Conservation (phyloP, 495 filamentous ascomycete genomes). For the Penicillium riverlandense region DNA sequence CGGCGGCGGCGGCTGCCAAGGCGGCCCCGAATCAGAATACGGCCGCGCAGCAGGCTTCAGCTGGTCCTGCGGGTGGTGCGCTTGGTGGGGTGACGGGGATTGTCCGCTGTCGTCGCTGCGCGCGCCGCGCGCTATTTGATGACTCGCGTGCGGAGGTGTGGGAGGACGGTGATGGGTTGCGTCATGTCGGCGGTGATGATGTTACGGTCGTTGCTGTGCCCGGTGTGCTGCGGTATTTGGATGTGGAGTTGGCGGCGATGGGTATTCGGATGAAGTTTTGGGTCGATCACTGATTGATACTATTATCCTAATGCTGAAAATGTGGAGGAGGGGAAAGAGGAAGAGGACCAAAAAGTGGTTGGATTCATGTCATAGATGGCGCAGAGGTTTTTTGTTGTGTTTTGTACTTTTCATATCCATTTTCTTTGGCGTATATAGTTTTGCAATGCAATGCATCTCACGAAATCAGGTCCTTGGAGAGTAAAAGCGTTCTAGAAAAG, state of each 20-base stretch:
- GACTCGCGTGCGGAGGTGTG: constrained; percentile 66
- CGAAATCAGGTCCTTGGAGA: too few species aligned
- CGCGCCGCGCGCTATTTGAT: constrained; percentile 54
- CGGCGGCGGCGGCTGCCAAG: constrained; percentile 26
- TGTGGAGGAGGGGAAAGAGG: too few species aligned
- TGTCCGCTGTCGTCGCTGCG: constrained; percentile 81
- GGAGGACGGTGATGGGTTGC: constrained; percentile 80
- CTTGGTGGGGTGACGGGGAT: constrained; percentile 50
- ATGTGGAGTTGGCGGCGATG: constrained; percentile 93
- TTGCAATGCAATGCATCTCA: neutral
- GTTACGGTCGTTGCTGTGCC: constrained; percentile 89
- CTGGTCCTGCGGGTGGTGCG: constrained; percentile 10
- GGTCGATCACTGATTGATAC: constrained; percentile 42
- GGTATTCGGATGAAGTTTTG: constrained; percentile 85
- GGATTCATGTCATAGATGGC: constrained; percentile 24
- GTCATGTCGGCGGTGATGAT: constrained; percentile 80
- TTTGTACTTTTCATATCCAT: constrained; percentile 9
- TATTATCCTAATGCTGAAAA: neutral
- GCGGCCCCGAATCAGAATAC: constrained; percentile 22
- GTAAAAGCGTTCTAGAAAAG: too few species aligned
- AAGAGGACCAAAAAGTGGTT: too few species aligned
- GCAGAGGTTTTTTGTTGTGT: constrained; percentile 11
- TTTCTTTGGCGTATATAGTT: constrained; percentile 13
- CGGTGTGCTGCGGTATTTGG: constrained; percentile 83
- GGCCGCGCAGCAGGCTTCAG: neutral